Evolutionary conservation across 2,329 filamentous ascomycete genomes (phyloP), one percentile per base, ranked within the genome.

Genomic region (Hypoxylon sp.): DNA sequence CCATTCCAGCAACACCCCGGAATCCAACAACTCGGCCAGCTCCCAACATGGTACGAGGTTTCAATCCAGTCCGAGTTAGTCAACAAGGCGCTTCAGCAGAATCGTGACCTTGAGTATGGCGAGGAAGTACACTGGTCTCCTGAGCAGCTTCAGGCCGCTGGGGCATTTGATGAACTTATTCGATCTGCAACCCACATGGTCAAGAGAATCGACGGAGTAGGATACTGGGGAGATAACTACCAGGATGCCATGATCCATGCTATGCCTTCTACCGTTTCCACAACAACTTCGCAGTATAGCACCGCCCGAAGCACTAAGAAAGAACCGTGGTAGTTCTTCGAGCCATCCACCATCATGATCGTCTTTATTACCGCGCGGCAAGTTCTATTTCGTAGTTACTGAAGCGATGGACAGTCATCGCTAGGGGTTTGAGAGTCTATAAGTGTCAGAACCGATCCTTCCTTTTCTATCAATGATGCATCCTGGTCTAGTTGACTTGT

Each of bases 201-300:
- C 53, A 75, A 76, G 61, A 70, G 70, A 1, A 75, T 79, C 64
- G 77, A 79, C 55, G 72, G 73, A 2, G 67, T 79, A 3, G 77
- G 76, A 6, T 71, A 62, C 35, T 77, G 74, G 73, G 72, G 72
- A 31, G 63, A 77, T 33, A 78, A 78, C 48, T 50, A 62, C 14
- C 76, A 77, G 37, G 54, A 69, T 46, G 33, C 22, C 14, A 35
- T 40, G 53, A 60, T 65, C 14, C 58, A 69, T 25, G 58, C 48
- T 22, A 10, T 35, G 11, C 61, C 69, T 7, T 46, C 58, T 11
- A n/a, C 27, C 10, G 58, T 17, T 8, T 48, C 54, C 14, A 14
- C 42, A 42, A 20, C 31, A 30, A 5, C 3, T 20, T 61, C 35
- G 1, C 61, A 22, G 3, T 27, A 11, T 7, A 27, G 48, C 14